Percentiles rank a stretch among this genome's conserved stretches.
Conservation (phyloP, 2,329 filamentous ascomycete species). For the Drechslerella coelobrocha region DNA sequence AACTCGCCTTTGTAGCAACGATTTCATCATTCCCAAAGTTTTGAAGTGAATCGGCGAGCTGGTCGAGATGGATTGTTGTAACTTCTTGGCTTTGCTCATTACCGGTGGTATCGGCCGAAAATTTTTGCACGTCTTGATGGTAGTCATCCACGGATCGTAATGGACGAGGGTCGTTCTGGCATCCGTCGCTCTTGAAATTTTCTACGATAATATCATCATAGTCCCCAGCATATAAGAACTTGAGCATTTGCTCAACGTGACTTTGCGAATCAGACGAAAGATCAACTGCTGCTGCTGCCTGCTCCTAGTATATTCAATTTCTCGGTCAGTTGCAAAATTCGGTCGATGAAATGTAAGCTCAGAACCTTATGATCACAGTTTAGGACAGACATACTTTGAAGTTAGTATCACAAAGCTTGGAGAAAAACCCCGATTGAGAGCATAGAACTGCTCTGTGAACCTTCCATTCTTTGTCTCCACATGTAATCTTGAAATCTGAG, state of each 20-base stretch:
- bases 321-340: no score
- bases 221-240: constrained; percentile 1
- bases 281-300: background rate
- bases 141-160: no score
- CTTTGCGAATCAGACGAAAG: background rate
- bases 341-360: no score
- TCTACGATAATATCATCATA: background rate
- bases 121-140: no score
- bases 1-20: background rate
- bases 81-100: no score
- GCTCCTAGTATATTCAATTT: no score
- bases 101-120: no score
- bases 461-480: background rate
- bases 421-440: background rate
- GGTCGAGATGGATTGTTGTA: no score
- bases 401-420: background rate
- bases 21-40: background rate
- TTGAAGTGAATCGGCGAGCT: no score
- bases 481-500: constrained; percentile 5
- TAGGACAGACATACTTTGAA: constrained; percentile 1
- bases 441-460: background rate
- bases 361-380: no score
- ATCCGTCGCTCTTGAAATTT: background rate
- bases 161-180: background rate
- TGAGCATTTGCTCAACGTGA: background rate